Base-by-base conservation (phyloP, 176 grass and related monocot species). In the Raddia guianensis region DNA sequence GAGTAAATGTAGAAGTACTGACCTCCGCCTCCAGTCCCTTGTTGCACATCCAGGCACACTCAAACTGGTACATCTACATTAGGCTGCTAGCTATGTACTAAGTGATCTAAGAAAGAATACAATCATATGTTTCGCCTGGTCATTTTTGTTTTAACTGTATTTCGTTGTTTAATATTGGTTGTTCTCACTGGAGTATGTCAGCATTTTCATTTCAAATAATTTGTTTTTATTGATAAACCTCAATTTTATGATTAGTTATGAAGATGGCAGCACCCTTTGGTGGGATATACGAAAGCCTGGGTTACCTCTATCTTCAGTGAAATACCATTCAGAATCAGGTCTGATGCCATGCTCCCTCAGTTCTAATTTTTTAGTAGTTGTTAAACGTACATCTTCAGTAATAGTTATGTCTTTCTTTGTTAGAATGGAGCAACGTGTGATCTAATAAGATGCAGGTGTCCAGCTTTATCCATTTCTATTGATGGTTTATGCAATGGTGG, bases 201-300 rank as follows among this genome's bases (percentile, higher is more conserved):
- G 37, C 32, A 68, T 72, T 64, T 72, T 15, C 21, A 58, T 10
- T 73, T 80, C 49, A 77, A 8, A 63, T 50, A 50, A 46, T 14
- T 33, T 1, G 7, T 66, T 70, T 78, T 56, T 61, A 8, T 14
- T 76, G 35, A 82, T 35, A 76, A 80, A 16, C 7, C 68, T 62
- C 43, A 6, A 15, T 70, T 61, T 83, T 87, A 15, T 66, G 70
- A 3, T 37, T 61, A 98, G 95, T 91, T 94, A 98, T 72, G 95
- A 98, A 84, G 95, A 98, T 87, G 95, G 95, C 84, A 98, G 92
- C 78, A 98, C 91, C 61, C 92, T 98, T 72, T 94, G 92, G 92
- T 98, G 95, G 95, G 95, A 98, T 88, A 51, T 94, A 79, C 83
- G 95, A 60, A 92, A 89, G 44, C 90, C 95, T 82, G 74, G 76